These are phyloP conservation scores for Nymphaea thermarum DNA, from an alignment of 164 flowering plant species.

Conservation along the genomic window DNA sequence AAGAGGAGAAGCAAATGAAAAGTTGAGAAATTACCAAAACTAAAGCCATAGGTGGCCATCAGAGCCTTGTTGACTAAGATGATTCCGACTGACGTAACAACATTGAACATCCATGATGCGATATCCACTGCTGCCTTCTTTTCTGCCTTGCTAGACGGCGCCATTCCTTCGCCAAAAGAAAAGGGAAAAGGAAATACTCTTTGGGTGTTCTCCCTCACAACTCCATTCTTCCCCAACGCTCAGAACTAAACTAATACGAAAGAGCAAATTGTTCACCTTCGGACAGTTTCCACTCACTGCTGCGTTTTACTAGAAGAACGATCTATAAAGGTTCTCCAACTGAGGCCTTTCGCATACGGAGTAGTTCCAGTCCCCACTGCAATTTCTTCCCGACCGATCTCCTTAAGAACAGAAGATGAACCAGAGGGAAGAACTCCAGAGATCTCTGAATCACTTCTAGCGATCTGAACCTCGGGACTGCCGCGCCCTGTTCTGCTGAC, in stretches of 20 bases:
- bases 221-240: neutral
- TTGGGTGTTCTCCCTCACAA: neutral
- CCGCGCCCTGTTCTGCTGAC: neutral
- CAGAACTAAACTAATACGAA: neutral
- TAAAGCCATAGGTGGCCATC: slow-evolving; percentile 35
- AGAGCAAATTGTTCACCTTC: neutral
- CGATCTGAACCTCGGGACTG: neutral
- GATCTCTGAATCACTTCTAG: neutral
- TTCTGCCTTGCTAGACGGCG: slow-evolving; percentile 27
- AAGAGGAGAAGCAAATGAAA: neutral
- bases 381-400: neutral
- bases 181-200: neutral
- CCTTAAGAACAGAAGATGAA: neutral
- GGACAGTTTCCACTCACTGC: no score
- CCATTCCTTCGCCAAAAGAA: slow-evolving; percentile 11
- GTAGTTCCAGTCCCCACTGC: neutral
- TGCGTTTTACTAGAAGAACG: no score
- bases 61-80: slow-evolving; percentile 34
- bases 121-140: slow-evolving; percentile 28
- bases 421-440: neutral
- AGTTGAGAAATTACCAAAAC: slow-evolving; percentile 20
- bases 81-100: slow-evolving; percentile 35
- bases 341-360: neutral
- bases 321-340: neutral
- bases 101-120: slow-evolving; percentile 37